Conservation (phyloP, 495 filamentous ascomycete genomes). For the Cercophora sp. region DNA sequence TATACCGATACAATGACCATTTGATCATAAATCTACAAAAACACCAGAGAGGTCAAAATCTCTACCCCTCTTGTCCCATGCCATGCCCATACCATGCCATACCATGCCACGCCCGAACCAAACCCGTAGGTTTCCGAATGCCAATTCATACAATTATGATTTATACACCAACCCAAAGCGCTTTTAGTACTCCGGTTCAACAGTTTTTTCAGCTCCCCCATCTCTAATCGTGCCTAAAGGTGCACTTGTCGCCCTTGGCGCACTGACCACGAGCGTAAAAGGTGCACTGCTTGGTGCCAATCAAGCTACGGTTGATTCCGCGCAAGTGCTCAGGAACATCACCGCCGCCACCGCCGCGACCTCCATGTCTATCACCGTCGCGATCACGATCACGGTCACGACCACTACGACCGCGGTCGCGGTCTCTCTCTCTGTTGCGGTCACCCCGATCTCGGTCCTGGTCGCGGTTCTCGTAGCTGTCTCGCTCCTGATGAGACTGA, state of each 20-base stretch:
- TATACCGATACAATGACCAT: no score
- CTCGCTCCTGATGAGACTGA: slow-evolving; percentile 17
- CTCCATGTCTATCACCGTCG: slow-evolving; percentile 11
- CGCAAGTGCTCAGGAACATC: slow-evolving; percentile 33
- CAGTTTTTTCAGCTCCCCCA: not conserved
- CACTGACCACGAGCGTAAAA: slow-evolving; percentile 79
- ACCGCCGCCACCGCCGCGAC: slow-evolving; percentile 7
- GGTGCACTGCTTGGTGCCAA: slow-evolving; percentile 61
- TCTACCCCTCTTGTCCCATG: no score
- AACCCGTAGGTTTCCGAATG: no score
- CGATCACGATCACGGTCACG: slow-evolving; percentile 20
- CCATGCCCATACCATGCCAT: no score
- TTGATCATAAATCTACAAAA: no score
- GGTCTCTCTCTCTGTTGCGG: slow-evolving; percentile 15
- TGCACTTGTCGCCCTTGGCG: slow-evolving; percentile 79
- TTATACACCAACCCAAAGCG: not conserved
- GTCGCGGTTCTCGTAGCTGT: slow-evolving; percentile 15
- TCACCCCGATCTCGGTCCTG: slow-evolving; percentile 5
- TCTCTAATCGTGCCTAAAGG: slow-evolving; percentile 63
- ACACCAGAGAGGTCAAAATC: no score
- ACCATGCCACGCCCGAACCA: no score
- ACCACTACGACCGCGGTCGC: slow-evolving; percentile 11
- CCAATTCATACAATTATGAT: not conserved
- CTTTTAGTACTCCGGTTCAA: not conserved
- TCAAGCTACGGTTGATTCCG: slow-evolving; percentile 40